These are phyloP conservation scores for Calonectria hongkongensis DNA, from an alignment of 2,329 filamentous ascomycete species.

Conservation along the genomic window DNA sequence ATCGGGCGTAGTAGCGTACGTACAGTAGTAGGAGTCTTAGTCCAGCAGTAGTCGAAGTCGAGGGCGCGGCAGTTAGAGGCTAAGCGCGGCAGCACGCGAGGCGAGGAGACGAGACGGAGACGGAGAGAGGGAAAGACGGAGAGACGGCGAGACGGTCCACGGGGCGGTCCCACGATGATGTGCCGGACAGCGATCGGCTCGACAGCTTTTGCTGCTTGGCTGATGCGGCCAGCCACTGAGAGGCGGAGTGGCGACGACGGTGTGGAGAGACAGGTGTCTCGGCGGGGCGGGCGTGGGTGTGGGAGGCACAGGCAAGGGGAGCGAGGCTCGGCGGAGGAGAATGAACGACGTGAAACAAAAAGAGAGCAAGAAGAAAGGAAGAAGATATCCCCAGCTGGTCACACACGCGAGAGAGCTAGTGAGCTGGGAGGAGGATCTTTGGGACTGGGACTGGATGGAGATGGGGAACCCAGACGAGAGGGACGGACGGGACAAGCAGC, in stretches of 20 bases:
- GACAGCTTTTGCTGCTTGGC: constrained; percentile 26
- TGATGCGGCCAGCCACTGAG: constrained; percentile 44
- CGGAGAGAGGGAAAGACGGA: constrained; percentile 1
- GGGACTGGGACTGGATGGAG: constrained; percentile 18
- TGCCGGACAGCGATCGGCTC: constrained; percentile 31
- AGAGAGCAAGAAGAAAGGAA: constrained; percentile 10
- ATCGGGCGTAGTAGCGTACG: constrained; percentile 22
- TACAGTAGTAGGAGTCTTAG: constrained; percentile 1
- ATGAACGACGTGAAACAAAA: constrained; percentile 10
- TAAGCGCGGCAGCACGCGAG: constrained; percentile 23
- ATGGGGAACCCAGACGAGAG: constrained; percentile 23
- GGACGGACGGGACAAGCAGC: constrained; percentile 23
- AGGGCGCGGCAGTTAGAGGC: constrained; percentile 32
- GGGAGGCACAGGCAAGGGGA: not conserved
- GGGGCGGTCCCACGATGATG: constrained; percentile 40
- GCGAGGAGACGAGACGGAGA: constrained; percentile 14
- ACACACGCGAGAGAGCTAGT: constrained; percentile 1
- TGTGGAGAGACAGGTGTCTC: constrained; percentile 49
- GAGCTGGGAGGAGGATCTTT: constrained; percentile 10
- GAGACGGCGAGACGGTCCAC: constrained; percentile 27
- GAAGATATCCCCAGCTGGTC: constrained; percentile 14
- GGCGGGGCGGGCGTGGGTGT: not conserved
- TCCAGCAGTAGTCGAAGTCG: constrained; percentile 7
- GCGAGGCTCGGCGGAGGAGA: constrained; percentile 21
- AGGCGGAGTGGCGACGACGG: constrained; percentile 37